A percentile compares a stretch with the other conserved stretches of the same genome.
Evolutionary conservation across 169 alveolate genomes (phyloP).

Genomic region (Ichthyophthirius multifiliis): DNA sequence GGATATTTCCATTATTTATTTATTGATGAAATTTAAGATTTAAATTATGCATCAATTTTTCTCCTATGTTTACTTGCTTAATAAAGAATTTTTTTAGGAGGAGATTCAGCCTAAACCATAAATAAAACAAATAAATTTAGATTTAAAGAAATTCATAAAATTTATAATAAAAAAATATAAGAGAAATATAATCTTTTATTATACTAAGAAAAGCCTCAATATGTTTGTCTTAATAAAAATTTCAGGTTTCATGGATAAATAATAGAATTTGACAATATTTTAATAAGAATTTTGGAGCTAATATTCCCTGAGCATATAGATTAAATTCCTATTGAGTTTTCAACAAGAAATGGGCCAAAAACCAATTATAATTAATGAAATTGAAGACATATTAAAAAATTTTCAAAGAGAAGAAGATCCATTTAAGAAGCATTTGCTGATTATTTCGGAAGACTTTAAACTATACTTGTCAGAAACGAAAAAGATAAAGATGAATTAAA

Average conservation of each 20-base stretch:
- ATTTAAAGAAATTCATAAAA: slow-evolving; percentile 42
- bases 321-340: slow-evolving; percentile 44
- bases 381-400: too few relatives aligned
- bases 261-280: slow-evolving; percentile 51
- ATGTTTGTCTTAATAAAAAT: slow-evolving; percentile 21
- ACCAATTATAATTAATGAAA: slow-evolving; percentile 36
- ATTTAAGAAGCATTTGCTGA: too few relatives aligned
- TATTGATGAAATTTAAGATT: too few relatives aligned
- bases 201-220: not conserved
- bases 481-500: not conserved
- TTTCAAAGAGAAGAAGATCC: too few relatives aligned
- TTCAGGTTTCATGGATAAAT: slow-evolving; percentile 65
- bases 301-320: slow-evolving; percentile 66
- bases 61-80: too few relatives aligned
- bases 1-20: too few relatives aligned
- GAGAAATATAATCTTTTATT: not conserved
- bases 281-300: slow-evolving; percentile 42
- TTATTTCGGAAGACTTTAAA: not conserved
- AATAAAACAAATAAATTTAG: slow-evolving; percentile 53
- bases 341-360: slow-evolving; percentile 48
- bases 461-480: not conserved
- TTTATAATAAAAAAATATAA: not conserved
- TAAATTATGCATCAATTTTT: too few relatives aligned
- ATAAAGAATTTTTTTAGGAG: too few relatives aligned
- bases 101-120: too few relatives aligned